A percentile compares a stretch with the other conserved stretches of the same genome.
Conservation (phyloP, 1,284 basidiomycete genomes). For the Cryptococcus hybrid region DNA sequence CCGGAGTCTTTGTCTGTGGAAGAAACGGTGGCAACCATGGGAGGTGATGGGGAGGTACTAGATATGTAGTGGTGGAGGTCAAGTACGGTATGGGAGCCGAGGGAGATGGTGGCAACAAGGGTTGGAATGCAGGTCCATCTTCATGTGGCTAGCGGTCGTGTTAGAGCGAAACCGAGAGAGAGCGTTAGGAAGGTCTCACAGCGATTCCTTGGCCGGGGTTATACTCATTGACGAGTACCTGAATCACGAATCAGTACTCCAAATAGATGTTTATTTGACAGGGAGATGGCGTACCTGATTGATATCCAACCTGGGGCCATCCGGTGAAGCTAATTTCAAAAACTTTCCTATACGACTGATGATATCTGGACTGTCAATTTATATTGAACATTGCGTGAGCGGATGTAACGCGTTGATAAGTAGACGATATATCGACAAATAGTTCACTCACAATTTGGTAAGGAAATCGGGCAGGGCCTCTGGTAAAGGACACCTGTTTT, state of each 20-base stretch:
- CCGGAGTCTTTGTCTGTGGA: not conserved
- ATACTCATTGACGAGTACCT: conserved; percentile 89
- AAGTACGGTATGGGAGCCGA: conserved; percentile 79
- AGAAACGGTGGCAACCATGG: conserved; percentile 26
- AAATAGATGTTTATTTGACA: no score
- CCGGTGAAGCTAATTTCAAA: conserved; percentile 56
- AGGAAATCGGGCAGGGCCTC: conserved; percentile 42
- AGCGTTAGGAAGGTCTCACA: conserved; percentile 53
- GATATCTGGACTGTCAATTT: conserved; percentile 64
- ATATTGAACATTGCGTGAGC: not conserved
- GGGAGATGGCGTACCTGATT: conserved; percentile 52
- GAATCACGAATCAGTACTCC: no score
- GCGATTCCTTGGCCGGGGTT: conserved; percentile 87
- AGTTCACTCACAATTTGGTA: conserved; percentile 32
- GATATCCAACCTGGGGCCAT: conserved; percentile 59
- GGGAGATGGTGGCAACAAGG: conserved; percentile 86
- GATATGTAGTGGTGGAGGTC: conserved; percentile 73
- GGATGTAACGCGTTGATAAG: conserved; percentile 5
- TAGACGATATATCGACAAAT: not conserved
- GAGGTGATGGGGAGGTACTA: conserved; percentile 40
- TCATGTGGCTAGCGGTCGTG: conserved; percentile 71
- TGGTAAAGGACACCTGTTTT: conserved; percentile 44
- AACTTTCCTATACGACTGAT: conserved; percentile 60
- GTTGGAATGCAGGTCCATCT: conserved; percentile 84
- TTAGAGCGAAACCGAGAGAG: not conserved